Percentiles rank a stretch among this genome's conserved stretches.
Evolutionary conservation across 257 asterid species (phyloP).

Genomic region (Lycium barbarum): DNA sequence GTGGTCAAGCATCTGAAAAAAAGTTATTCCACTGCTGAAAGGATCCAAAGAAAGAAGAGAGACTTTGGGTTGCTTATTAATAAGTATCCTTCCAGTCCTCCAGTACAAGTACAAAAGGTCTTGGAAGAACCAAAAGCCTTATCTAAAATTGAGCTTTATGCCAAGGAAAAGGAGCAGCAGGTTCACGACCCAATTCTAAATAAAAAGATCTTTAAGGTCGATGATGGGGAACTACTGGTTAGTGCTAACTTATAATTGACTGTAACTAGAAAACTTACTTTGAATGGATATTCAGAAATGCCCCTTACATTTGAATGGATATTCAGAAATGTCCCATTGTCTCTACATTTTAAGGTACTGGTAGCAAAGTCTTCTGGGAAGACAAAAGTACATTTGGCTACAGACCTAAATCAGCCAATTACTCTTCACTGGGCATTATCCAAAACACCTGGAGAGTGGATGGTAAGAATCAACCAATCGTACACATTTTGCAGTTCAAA

Average conservation of each 20-base stretch:
- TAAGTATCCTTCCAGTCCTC: conserved; percentile 53
- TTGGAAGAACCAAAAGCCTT: conserved; percentile 57
- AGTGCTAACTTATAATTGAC: conserved; percentile 31
- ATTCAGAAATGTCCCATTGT: conserved; percentile 18
- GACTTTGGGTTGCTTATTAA: conserved; percentile 65
- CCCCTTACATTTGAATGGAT: not conserved
- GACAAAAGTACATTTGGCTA: conserved; percentile 75
- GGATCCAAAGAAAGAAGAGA: conserved; percentile 89
- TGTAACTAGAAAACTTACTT: not conserved
- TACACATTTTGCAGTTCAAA: conserved; percentile 29
- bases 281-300: conserved; percentile 23
- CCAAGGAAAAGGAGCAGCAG: conserved; percentile 63
- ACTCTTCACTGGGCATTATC: conserved; percentile 98
- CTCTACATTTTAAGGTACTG: conserved; percentile 63
- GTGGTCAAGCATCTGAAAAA: conserved; percentile 58
- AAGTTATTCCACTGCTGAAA: conserved; percentile 44
- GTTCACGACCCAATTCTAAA: conserved; percentile 56
- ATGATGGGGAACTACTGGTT: conserved; percentile 83
- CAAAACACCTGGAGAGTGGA: conserved; percentile 85
- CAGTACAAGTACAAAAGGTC: conserved; percentile 42
- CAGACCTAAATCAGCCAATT: conserved; percentile 76
- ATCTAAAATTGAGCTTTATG: conserved; percentile 60
- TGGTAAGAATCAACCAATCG: conserved; percentile 50
- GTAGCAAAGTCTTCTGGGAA: conserved; percentile 63
- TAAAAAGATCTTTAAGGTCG: conserved; percentile 62